Evolutionary conservation across 768 basidiomycete genomes (phyloP).

Genomic region (Tylopilus vinaceipallidus): DNA sequence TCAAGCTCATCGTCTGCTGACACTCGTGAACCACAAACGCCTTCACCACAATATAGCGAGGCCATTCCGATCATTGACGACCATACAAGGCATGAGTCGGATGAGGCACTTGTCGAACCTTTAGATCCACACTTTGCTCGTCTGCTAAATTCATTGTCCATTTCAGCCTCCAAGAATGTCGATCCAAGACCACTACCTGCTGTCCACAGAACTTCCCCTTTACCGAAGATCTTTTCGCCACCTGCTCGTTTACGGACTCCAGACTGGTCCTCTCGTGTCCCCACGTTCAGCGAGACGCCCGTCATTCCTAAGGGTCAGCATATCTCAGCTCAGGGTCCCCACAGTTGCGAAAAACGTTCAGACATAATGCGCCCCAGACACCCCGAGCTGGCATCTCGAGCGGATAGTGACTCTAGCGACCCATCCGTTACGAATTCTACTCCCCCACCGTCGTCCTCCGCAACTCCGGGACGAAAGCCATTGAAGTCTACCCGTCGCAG

Average conservation of each 20-base stretch:
- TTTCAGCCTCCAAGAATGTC: constrained; percentile 45
- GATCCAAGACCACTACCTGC: constrained; percentile 10
- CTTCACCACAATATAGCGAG: constrained; percentile 57
- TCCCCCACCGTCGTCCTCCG: constrained; percentile 10
- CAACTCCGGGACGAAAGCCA: constrained; percentile 21
- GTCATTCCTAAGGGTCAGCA: constrained; percentile 8
- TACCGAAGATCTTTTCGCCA: constrained; percentile 10
- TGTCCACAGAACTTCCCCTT: constrained; percentile 3
- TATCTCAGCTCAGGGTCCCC: constrained; percentile 1
- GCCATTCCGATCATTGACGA: constrained; percentile 28
- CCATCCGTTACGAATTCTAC: constrained; percentile 4
- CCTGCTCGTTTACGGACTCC: constrained; percentile 22
- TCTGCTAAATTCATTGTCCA: constrained; percentile 58
- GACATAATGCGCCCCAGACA: background rate
- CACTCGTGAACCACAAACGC: constrained; percentile 59
- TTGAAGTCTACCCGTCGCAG: constrained; percentile 30
- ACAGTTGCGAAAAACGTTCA: constrained; percentile 5
- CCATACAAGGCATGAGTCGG: constrained; percentile 31
- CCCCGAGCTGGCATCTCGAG: background rate
- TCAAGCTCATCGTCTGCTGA: constrained; percentile 68
- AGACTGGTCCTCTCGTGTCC: constrained; percentile 34
- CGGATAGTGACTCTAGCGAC: constrained; percentile 2
- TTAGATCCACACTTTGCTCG: constrained; percentile 73
- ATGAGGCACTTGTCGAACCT: constrained; percentile 31
- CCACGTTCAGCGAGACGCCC: constrained; percentile 17